Conservation (phyloP, 78 protist species). For the Parvularia atlantis region DNA sequence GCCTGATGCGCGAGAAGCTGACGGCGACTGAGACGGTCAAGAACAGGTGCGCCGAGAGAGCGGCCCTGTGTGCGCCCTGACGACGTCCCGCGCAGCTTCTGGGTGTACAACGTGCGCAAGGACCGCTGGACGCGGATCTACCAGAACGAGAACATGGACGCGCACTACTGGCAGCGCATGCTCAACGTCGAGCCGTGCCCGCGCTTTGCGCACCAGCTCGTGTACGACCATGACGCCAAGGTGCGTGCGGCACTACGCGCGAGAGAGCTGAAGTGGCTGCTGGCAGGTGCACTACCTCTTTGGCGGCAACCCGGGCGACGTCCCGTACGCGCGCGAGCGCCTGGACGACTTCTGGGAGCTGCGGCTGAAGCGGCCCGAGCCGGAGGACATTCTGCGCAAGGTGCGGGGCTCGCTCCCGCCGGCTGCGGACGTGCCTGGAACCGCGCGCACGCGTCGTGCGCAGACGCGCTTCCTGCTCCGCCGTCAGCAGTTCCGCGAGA, state of each 20-base stretch:
- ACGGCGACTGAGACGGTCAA: neutral
- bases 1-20: conserved; percentile 12
- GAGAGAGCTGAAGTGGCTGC: neutral
- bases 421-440: no score
- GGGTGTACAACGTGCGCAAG: no score
- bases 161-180: neutral
- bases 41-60: no score
- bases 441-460: no score
- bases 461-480: neutral
- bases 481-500: neutral
- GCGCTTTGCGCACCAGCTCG: conserved; percentile 17
- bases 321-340: neutral
- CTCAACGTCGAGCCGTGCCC: conserved; percentile 13
- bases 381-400: neutral
- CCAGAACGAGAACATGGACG: conserved; percentile 11
- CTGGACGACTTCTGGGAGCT: conserved; percentile 22
- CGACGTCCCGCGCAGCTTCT: neutral
- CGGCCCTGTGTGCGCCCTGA: neutral
- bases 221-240: conserved; percentile 2
- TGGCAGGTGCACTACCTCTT: conserved; percentile 3
- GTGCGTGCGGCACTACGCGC: neutral
- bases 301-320: conserved; percentile 19
- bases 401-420: neutral
- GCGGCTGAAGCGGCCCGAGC: neutral
- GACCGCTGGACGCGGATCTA: no score